Base-by-base conservation (phyloP, 352 stramenopile genomes). In the Globisporangium camurandrum region DNA sequence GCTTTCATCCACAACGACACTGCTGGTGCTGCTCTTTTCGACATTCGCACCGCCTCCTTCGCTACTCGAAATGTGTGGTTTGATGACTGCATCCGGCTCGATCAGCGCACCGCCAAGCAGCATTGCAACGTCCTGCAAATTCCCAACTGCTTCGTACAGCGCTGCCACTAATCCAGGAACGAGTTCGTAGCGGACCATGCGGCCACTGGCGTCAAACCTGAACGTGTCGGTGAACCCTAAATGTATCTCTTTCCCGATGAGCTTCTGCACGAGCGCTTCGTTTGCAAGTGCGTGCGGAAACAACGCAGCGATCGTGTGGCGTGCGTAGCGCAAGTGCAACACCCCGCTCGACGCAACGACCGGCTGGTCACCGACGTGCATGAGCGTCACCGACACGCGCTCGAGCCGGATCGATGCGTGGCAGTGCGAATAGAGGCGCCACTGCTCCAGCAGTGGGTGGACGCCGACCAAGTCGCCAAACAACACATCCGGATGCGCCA, bases 301-400 rank as follows among this genome's bases (percentile, higher is more conserved):
- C 20, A 86, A 46, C n/a, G 50, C 54, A 42, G 78, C 55, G 39
- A 84, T 68, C 6, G 69, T 76, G 10, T 51, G n/a, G n/a, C 64
- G 64, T 3, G 64, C 69, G 51, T 83, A 81, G 2, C 63, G 66
- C 48, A 80, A 46, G 33, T 75, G 57, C 48, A 81, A 36, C 11
- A 54, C 59, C 7, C 70, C 75, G 11, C 49, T 38, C 4, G 61
- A 59, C 1, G 64, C 26, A 6, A 75, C 50, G 22, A 65, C 61
- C 0, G 64, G 48, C 34, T 49, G 59, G 23, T 50, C 37, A 26
- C 69, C 65, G 45, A 54, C 16, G 9, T 45, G 52, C 14, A 36
- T 41, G 49, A 78, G 33, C 30, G 58, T 27, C 12, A 57, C 39
- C 24, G 63, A 66, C 34, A 49, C 41, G 14, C 53, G 62, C 45